phyloP scores from a whole-genome alignment of 495 filamentous ascomycete species.

The Xylaria bambusicola region DNA sequence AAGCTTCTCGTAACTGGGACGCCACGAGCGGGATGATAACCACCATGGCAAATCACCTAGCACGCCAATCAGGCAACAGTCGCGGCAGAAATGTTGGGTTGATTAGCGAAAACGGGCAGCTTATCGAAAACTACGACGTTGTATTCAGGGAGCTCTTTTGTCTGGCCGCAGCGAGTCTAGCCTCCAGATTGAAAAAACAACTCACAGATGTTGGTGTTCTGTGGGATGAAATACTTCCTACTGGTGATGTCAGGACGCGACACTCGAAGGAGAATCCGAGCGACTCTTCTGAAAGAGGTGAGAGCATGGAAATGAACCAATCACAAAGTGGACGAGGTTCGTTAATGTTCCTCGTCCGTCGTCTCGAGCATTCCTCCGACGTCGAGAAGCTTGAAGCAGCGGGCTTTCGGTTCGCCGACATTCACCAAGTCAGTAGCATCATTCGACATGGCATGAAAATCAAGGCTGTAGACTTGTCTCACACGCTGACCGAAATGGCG shows the following conservation, averaged over 20 bases:
- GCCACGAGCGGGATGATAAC: slow-evolving; percentile 66
- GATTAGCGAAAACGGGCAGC: slow-evolving; percentile 43
- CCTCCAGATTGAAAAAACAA: slow-evolving; percentile 61
- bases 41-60: slow-evolving; percentile 65
- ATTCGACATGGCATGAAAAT: slow-evolving; percentile 75
- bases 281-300: slow-evolving; percentile 13
- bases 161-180: slow-evolving; percentile 72
- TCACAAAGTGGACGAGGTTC: slow-evolving; percentile 64
- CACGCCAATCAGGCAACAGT: slow-evolving; percentile 33
- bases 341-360: slow-evolving; percentile 77
- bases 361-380: slow-evolving; percentile 55
- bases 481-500: slow-evolving; percentile 62
- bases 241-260: slow-evolving; percentile 40
- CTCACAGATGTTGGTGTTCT: slow-evolving; percentile 69
- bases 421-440: slow-evolving; percentile 66
- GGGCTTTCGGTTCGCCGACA: slow-evolving; percentile 76
- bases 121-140: slow-evolving; percentile 67
- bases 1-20: slow-evolving; percentile 75
- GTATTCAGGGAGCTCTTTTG: slow-evolving; percentile 89
- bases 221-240: slow-evolving; percentile 76
- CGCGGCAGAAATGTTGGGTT: slow-evolving; percentile 34
- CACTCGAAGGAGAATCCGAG: slow-evolving; percentile 8
- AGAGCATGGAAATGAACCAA: slow-evolving; percentile 19
- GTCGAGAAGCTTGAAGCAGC: slow-evolving; percentile 62
- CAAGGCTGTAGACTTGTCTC: slow-evolving; percentile 51